A percentile compares a stretch with the other conserved stretches of the same genome.
Conservation (phyloP, 768 basidiomycete species). For the Lentinula boryana region DNA sequence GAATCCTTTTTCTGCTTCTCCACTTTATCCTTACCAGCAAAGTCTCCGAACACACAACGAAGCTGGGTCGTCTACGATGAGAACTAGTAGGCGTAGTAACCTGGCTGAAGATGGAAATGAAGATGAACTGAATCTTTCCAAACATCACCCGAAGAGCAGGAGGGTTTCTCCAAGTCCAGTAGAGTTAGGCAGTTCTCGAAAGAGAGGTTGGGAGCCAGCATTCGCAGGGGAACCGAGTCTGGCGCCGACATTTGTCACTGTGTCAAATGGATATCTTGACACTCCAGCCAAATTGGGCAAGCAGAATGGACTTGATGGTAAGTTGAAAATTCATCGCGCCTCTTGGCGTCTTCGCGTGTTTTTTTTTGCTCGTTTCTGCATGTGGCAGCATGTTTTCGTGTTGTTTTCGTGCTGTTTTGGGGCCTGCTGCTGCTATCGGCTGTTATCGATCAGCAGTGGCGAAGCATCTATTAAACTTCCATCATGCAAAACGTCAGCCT, state of each 20-base stretch:
- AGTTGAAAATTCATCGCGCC: not conserved
- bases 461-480: not conserved
- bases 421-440: conserved; percentile 7
- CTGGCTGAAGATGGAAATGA: not conserved
- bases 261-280: conserved; percentile 59
- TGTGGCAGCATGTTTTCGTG: conserved; percentile 14
- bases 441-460: not conserved
- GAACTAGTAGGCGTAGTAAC: not conserved
- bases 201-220: conserved; percentile 72
- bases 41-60: conserved; percentile 14
- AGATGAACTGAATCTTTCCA: not conserved
- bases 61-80: not conserved
- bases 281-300: conserved; percentile 61
- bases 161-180: conserved; percentile 26
- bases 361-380: not conserved
- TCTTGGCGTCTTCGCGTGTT: not conserved
- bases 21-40: conserved; percentile 14
- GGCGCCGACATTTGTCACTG: conserved; percentile 41
- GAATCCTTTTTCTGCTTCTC: conserved; percentile 51
- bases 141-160: not conserved
- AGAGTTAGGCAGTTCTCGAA: conserved; percentile 30
- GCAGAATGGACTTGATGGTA: conserved; percentile 17
- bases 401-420: conserved; percentile 12
- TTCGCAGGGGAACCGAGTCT: conserved; percentile 50
- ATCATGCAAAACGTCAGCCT: not conserved